A percentile compares a stretch with the other conserved stretches of the same genome.
phyloP scores from a whole-genome alignment of 2,329 filamentous ascomycete genomes.

The Cladosporium oxysporum region DNA sequence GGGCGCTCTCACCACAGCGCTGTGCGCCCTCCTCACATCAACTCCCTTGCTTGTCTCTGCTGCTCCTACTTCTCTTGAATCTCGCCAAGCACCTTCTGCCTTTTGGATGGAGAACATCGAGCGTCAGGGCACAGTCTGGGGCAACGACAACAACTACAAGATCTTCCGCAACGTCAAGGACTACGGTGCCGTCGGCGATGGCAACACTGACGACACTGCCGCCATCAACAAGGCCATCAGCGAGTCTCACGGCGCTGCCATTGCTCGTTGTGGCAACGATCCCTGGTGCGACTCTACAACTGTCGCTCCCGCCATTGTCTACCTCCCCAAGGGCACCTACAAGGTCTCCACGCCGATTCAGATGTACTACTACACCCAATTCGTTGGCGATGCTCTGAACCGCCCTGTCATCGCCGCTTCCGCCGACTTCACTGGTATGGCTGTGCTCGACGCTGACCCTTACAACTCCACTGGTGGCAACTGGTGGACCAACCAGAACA shows the following conservation, averaged over 20 bases:
- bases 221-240: slow-evolving; percentile 85
- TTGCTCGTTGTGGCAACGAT: slow-evolving; percentile 63
- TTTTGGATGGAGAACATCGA: slow-evolving; percentile 31
- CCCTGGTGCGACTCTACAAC: slow-evolving; percentile 80
- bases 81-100: slow-evolving; percentile 16
- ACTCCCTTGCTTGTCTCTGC: slow-evolving; percentile 18
- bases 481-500: slow-evolving; percentile 57
- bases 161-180: slow-evolving; percentile 53
- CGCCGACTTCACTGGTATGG: slow-evolving; percentile 74
- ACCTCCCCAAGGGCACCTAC: slow-evolving; percentile 89
- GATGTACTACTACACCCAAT: slow-evolving; percentile 90
- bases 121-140: slow-evolving; percentile 65
- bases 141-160: slow-evolving; percentile 61
- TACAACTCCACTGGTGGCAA: slow-evolving; percentile 62
- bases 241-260: slow-evolving; percentile 68
- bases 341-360: slow-evolving; percentile 75
- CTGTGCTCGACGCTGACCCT: slow-evolving; percentile 84
- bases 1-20: slow-evolving; percentile 32
- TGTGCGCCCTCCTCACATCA: slow-evolving; percentile 30
- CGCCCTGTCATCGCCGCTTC: slow-evolving; percentile 62
- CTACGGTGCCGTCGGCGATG: slow-evolving; percentile 55
- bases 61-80: slow-evolving; percentile 16
- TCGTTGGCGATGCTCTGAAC: slow-evolving; percentile 75
- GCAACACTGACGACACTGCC: slow-evolving; percentile 76
- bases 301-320: slow-evolving; percentile 80